Evolutionary conservation across 225 moss, liverwort and hornwort genomes (phyloP).

Genomic region (Bryoerythrophyllum caledonicum): DNA sequence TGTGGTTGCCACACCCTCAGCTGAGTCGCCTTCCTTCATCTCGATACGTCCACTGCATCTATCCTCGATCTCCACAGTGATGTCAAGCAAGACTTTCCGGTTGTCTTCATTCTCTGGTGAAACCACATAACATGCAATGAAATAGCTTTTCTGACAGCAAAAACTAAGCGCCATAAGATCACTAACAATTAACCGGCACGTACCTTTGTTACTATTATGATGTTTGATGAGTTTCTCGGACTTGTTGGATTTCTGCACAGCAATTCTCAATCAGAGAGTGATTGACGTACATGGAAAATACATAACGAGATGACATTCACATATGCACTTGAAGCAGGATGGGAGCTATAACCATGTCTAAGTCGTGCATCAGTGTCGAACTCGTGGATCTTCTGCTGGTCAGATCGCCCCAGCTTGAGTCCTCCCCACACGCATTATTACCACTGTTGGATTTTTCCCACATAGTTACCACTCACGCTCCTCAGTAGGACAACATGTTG

Average conservation of each 20-base stretch:
- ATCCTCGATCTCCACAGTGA: conserved; percentile 90
- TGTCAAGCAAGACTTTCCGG: conserved; percentile 71
- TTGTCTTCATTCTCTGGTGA: conserved; percentile 57
- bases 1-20: conserved; percentile 73
- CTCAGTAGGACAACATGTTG: conserved; percentile 10
- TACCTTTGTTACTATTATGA: conserved; percentile 40
- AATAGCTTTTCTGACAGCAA: background rate
- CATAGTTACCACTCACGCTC: conserved; percentile 26
- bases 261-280: conserved; percentile 18
- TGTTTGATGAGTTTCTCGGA: conserved; percentile 22
- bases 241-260: conserved; percentile 30
- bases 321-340: background rate
- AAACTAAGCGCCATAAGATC: background rate
- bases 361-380: background rate
- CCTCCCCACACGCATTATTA: conserved; percentile 14
- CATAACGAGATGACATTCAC: background rate
- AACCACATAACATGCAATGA: background rate
- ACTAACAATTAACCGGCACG: background rate
- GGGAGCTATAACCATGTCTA: no score
- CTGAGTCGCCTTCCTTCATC: conserved; percentile 91
- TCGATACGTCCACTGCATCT: conserved; percentile 74
- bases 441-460: conserved; percentile 18
- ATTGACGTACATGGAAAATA: background rate
- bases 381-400: conserved; percentile 27
- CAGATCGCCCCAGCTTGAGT: conserved; percentile 11